These are phyloP conservation scores for Debaryomycetaceae sp. DNA, from an alignment of 1,139 yeast species.

Conservation along the genomic window DNA sequence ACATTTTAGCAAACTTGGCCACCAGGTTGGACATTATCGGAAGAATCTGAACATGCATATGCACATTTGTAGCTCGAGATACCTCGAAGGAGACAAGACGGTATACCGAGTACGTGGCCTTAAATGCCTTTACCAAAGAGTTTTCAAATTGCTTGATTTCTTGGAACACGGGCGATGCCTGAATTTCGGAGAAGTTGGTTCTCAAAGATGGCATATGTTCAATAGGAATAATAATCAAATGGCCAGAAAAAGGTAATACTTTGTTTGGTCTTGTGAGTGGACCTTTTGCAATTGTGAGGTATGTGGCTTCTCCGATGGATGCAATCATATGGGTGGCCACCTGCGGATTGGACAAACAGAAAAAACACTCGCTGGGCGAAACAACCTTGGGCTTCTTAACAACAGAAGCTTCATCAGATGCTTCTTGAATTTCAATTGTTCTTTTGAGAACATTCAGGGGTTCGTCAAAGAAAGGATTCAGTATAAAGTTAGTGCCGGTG, in stretches of 20 bases:
- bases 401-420: constrained; percentile 7
- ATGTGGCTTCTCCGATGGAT: constrained; percentile 63
- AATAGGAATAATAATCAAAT: constrained; percentile 79
- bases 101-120: constrained; percentile 25
- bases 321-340: constrained; percentile 79
- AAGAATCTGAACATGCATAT: constrained; percentile 60
- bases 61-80: constrained; percentile 54
- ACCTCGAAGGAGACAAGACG: constrained; percentile 61
- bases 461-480: constrained; percentile 35
- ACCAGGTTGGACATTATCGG: constrained; percentile 51
- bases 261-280: constrained; percentile 59
- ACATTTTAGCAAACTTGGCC: constrained; percentile 28
- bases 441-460: constrained; percentile 6
- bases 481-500: constrained; percentile 6
- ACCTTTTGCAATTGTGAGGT: constrained; percentile 82
- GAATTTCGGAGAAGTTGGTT: constrained; percentile 11
- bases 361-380: constrained; percentile 65
- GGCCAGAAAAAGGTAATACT: constrained; percentile 63
- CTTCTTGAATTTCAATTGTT: constrained; percentile 8
- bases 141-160: constrained; percentile 39
- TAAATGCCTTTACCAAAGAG: constrained; percentile 46
- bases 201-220: constrained; percentile 59
- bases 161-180: constrained; percentile 15
- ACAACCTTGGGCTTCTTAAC: constrained; percentile 33
- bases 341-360: constrained; percentile 78